Evolutionary conservation across 2,329 filamentous ascomycete species (phyloP).

Genomic region (Zymoseptoria ardabiliae): DNA sequence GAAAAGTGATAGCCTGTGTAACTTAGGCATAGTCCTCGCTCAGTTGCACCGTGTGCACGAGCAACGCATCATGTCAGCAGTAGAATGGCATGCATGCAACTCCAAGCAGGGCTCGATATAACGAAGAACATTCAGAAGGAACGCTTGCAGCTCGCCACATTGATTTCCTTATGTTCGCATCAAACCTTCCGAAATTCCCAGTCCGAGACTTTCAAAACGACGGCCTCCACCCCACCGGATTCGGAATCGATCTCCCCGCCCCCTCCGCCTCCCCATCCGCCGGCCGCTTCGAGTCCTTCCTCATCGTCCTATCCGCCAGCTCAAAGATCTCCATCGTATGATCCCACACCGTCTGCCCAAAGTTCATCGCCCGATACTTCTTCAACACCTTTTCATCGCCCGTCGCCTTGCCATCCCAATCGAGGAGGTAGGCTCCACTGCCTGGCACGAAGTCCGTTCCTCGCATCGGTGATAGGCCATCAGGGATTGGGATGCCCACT

Average conservation of each 20-base stretch:
- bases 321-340: conserved; percentile 31
- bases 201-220: background rate
- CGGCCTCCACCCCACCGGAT: conserved; percentile 27
- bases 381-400: conserved; percentile 28
- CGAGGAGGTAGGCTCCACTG: conserved; percentile 32
- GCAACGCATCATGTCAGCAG: no score
- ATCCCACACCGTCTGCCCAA: conserved; percentile 30
- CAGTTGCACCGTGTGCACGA: no score
- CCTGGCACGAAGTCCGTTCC: conserved; percentile 27
- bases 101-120: no score
- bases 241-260: conserved; percentile 18
- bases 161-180: no score
- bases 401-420: conserved; percentile 31
- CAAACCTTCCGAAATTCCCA: no score
- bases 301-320: conserved; percentile 21
- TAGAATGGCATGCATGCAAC: no score
- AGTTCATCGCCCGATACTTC: conserved; percentile 26
- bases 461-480: conserved; percentile 23
- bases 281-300: conserved; percentile 21
- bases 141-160: no score
- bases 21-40: no score
- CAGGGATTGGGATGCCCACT: conserved; percentile 24
- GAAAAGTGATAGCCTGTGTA: no score
- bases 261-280: conserved; percentile 23
- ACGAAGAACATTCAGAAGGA: no score